These are phyloP conservation scores for Polysphondylium violaceum DNA, from an alignment of 78 protist species.

Conservation along the genomic window DNA sequence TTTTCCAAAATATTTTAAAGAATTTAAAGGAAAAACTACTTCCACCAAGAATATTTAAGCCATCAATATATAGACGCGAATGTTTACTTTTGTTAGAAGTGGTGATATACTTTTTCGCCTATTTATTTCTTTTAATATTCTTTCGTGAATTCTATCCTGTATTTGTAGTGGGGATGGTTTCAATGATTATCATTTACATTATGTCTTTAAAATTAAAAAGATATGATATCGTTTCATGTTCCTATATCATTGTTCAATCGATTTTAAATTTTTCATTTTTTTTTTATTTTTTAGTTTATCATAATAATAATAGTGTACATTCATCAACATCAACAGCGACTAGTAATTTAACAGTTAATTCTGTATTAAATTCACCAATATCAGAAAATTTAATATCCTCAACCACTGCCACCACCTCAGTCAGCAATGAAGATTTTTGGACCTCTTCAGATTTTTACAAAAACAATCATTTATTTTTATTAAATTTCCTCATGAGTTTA, in stretches of 20 bases:
- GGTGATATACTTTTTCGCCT: background rate
- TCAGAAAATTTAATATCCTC: background rate
- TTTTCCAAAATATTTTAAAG: constrained; percentile 3
- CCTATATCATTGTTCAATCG: background rate
- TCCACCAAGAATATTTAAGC: constrained; percentile 11
- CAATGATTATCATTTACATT: background rate
- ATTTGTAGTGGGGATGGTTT: background rate
- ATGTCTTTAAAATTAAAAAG: background rate
- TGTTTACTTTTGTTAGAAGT: background rate
- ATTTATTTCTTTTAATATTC: background rate
- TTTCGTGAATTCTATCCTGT: background rate
- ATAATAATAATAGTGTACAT: too few species aligned
- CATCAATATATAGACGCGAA: constrained; percentile 17
- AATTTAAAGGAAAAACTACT: background rate
- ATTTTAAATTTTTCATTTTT: constrained; percentile 26
- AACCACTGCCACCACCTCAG: too few species aligned
- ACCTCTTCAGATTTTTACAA: background rate
- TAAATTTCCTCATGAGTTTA: background rate
- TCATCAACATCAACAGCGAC: too few species aligned
- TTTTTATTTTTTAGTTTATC: background rate
- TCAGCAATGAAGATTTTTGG: too few species aligned
- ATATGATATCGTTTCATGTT: background rate
- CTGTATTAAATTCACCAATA: background rate
- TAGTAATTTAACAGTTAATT: background rate
- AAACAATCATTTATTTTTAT: constrained; percentile 1